Base-by-base conservation (phyloP, 345 rosid species). In the thale cress (Arabidopsis thaliana) region DNA sequence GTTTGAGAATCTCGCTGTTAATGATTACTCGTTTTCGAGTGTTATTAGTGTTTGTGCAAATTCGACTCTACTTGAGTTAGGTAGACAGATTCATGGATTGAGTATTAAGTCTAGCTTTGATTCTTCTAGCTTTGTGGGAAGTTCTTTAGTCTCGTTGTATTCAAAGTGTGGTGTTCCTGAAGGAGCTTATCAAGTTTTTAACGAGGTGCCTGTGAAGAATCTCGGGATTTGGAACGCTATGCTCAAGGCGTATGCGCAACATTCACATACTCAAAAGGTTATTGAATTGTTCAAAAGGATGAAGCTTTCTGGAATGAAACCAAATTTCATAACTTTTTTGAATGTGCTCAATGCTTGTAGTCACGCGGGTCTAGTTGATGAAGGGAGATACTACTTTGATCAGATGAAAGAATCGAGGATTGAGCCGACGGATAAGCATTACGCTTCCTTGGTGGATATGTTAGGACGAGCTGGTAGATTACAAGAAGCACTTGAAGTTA, bases 201-300 rank as follows among this genome's bases (percentile, higher is more conserved):
- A 81, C 5, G 93, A 91, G 82, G 83, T 82, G 1, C 81, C 77
- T 0, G 52, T 71, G 55, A 88, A 82, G 81, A 91, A 89, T 76
- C 91, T 93, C 4, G 96, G 94, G 36, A 83, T 86, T 80, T 93
- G 98, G 94, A 93, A 93, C 53, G 87, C 98, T 1, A 87, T 93
- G 97, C 76, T 88, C 65, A 91, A 84, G 72, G 94, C 97, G 2
- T 93, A 84, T 74, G 92, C 97, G 11, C 96, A 91, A 75, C 96
- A 91, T 56, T 74, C 90, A 0, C 89, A 86, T 52, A 80, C 85
- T 0, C 65, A 69, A 59, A 58, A 72, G 75, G 87, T 78, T 5
- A 84, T 94, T 4, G 65, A 66, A 67, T 80, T 89, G 82, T 94
- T 89, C 70, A 82, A 83, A 5, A 78, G 74, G 68, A 84, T 94